Percentiles rank a stretch among this genome's conserved stretches.
Conservation (phyloP, 768 basidiomycete species). For the Mycena vitilis region DNA sequence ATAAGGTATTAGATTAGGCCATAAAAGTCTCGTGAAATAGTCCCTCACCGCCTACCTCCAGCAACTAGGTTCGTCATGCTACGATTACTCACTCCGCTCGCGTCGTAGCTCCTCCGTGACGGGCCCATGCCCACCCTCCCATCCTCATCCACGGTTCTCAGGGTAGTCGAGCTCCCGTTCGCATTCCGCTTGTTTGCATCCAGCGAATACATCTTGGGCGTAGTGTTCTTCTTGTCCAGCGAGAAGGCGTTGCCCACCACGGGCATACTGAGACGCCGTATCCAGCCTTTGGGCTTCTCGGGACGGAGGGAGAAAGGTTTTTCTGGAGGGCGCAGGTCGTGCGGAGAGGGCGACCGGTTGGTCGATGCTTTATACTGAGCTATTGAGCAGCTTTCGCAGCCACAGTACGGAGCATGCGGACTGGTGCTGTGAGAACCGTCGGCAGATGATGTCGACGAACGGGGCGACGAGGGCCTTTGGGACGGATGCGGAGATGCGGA, state of each 20-base stretch:
- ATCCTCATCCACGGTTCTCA: constrained; percentile 59
- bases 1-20: constrained; percentile 24
- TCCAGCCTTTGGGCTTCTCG: constrained; percentile 79
- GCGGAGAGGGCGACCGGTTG: constrained; percentile 40
- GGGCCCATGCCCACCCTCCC: constrained; percentile 53
- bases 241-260: constrained; percentile 69
- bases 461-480: constrained; percentile 41
- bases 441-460: constrained; percentile 36
- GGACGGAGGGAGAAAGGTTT: constrained; percentile 57
- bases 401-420: constrained; percentile 72
- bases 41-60: constrained; percentile 46
- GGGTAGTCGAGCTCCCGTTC: constrained; percentile 58
- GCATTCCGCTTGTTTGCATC: constrained; percentile 55
- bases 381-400: constrained; percentile 73
- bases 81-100: constrained; percentile 57
- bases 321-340: constrained; percentile 55
- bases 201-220: constrained; percentile 52
- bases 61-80: constrained; percentile 62
- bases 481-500: constrained; percentile 37
- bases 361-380: constrained; percentile 61
- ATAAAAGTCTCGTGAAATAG: constrained; percentile 5
- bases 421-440: constrained; percentile 37
- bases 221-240: constrained; percentile 60
- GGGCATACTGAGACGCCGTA: constrained; percentile 82
- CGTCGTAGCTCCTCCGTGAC: constrained; percentile 53